Base-by-base conservation (phyloP, 1,284 basidiomycete species). In the Ganoderma sinense region DNA sequence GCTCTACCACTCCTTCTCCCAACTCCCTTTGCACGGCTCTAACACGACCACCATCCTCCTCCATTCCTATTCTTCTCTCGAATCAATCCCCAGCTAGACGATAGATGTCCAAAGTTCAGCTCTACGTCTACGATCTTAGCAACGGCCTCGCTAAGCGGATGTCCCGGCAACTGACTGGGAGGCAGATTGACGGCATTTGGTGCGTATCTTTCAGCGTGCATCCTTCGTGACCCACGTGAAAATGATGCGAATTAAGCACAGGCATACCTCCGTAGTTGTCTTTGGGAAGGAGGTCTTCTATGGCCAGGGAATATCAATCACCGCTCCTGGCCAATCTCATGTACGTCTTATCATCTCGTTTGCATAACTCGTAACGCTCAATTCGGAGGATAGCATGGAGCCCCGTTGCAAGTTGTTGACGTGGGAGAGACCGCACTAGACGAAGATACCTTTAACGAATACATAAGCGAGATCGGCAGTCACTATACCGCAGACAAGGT, bases 61-160 rank as follows among this genome's bases (percentile, higher is more conserved):
- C 18, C 53, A 10, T 53, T 36, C 41, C 39, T 48, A 2, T 18
- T 31, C 53, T n/a, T n/a, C 23, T 56, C 63, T 48, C 60, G 53
- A 23, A 36, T 6, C 51, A 14, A 40, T 36, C 18, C 10, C n/a
- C 41, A 13, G n/a, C 41, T 51, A 43, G 55, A 29, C 39, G 18
- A 36, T 71, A 62, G 14, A 80, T 80, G 78, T 69, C 77, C 1
- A 75, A 74, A 62, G 80, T 81, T 7, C 72, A 82, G 66, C 87
- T 98, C 48, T 97, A 96, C 77, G 90, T 97, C 0, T 98, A 98
- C 80, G 96, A 98, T 79, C 90, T 97, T 67, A 96, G 91, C 78
- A 90, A 92, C 78, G 96, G 96, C 58, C 85, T 97, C 75, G 96
- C 95, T 3, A 86, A 87, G 69, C 87, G 89, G 70, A 83, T 97